Conservation (phyloP, 176 grass and related monocot genomes). For the Avena sativa region DNA sequence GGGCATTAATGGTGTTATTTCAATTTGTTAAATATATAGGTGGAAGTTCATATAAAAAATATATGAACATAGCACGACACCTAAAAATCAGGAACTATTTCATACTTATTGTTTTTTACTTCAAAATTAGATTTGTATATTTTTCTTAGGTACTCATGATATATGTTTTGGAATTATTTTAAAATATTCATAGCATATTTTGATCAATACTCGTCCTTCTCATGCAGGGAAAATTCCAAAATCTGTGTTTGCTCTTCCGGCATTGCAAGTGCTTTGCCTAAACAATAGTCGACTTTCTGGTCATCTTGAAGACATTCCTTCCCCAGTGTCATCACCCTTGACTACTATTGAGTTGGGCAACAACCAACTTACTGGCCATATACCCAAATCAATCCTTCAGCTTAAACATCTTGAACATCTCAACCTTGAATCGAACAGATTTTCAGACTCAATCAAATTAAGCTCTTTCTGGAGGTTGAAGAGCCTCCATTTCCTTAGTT, state of each 20-base stretch:
- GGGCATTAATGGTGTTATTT: too few species aligned
- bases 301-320: slow-evolving; percentile 21
- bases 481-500: background rate
- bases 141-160: too few species aligned
- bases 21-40: too few species aligned
- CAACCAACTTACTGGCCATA: slow-evolving; percentile 24
- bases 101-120: too few species aligned
- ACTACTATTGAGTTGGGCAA: fast-evolving
- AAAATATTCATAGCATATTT: background rate
- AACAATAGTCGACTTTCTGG: background rate
- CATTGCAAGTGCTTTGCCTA: background rate
- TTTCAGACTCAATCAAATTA: slow-evolving; percentile 38
- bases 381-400: slow-evolving; percentile 34
- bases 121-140: too few species aligned
- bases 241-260: slow-evolving; percentile 29
- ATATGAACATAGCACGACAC: too few species aligned
- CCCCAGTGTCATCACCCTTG: slow-evolving; percentile 7
- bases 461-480: background rate
- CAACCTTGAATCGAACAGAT: background rate
- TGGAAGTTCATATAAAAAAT: too few species aligned
- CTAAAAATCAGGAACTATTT: too few species aligned
- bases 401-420: background rate
- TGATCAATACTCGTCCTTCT: background rate
- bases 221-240: slow-evolving; percentile 7
- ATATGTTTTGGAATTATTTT: too few species aligned